Evolutionary conservation across 129 eudicot genomes (phyloP).

Genomic region (Chrysanthemum makinoi): DNA sequence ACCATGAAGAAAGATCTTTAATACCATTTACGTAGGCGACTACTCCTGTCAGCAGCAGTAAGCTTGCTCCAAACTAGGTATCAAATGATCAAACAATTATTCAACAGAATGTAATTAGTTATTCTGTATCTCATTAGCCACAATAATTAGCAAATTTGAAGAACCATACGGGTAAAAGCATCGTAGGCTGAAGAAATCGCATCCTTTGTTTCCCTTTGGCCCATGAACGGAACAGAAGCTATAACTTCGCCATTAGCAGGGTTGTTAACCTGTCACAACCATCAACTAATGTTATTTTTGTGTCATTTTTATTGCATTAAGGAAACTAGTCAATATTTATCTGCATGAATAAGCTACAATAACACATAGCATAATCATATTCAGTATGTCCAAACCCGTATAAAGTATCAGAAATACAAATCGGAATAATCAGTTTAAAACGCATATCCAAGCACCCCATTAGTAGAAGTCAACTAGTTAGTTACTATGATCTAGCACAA

Average conservation of each 20-base stretch:
- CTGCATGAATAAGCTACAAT: too few species aligned
- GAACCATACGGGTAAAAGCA: constrained; percentile 54
- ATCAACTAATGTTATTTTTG: constrained; percentile 1
- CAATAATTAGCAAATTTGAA: background rate
- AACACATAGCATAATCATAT: too few species aligned
- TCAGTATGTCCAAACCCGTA: too few species aligned
- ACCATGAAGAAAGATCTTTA: background rate
- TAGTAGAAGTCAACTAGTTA: too few species aligned
- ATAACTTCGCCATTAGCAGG: constrained; percentile 91
- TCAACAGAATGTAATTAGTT: background rate
- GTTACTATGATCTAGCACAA: too few species aligned
- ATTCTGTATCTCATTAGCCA: background rate
- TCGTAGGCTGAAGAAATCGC: constrained; percentile 82
- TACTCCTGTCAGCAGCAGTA: constrained; percentile 86
- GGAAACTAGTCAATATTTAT: background rate
- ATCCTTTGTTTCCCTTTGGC: constrained; percentile 74
- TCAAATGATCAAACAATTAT: constrained; percentile 26
- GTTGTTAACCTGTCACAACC: constrained; percentile 63
- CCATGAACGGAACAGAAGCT: constrained; percentile 88
- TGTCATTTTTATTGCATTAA: background rate
- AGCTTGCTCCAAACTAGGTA: constrained; percentile 82
- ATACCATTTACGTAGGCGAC: constrained; percentile 74
- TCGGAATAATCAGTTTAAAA: background rate
- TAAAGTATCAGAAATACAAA: background rate
- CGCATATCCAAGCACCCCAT: background rate